Base-by-base conservation (phyloP, 441 rosid genomes). In the Flueggea neowawraea region DNA sequence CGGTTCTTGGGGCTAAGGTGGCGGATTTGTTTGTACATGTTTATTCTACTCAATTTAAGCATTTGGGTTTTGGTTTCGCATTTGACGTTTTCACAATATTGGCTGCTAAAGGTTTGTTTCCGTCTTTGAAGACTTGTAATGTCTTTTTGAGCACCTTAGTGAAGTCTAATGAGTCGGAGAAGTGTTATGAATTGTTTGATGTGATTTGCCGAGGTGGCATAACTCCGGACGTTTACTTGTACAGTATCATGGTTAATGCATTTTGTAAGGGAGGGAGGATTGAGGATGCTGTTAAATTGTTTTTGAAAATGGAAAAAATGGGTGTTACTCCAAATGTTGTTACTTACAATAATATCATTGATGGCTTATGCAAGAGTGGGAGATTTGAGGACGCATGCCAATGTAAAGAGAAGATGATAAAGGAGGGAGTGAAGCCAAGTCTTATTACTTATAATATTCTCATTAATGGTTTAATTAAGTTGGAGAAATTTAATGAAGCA, bases 191-290 rank as follows among this genome's bases (percentile, higher is more conserved):
- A 61, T 84, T 83, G 44, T 80, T 82, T 56, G 82, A 83, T 60
- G 65, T 63, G 61, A 75, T 85, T 73, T 79, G 79, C 68, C 54
- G 32, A 22, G 80, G 81, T 9, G 58, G 70, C 47, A 1, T 71
- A 43, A 47, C 36, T 75, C 89, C 83, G 0, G 83, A 86, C 64
- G 80, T 85, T 55, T 76, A 73, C 70, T 80, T 91, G 28, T 85
- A 78, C 59, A 91, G 84, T 67, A 87, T 88, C 5, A 78, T 91
- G 90, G 75, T 91, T 45, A 82, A 84, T 74, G 91, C 78, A 32
- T 85, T 80, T 75, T 87, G 91, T 61, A 83, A 82, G 74, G 28
- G 83, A 16, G 86, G 86, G 55, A 85, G 86, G 73, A 76, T 86
- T 53, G 87, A 44, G 3, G 82, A 77, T 79, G 97, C 92, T 3